Base-by-base conservation (phyloP, 164 flowering plant genomes). In the Tetrastigma voinierianum region DNA sequence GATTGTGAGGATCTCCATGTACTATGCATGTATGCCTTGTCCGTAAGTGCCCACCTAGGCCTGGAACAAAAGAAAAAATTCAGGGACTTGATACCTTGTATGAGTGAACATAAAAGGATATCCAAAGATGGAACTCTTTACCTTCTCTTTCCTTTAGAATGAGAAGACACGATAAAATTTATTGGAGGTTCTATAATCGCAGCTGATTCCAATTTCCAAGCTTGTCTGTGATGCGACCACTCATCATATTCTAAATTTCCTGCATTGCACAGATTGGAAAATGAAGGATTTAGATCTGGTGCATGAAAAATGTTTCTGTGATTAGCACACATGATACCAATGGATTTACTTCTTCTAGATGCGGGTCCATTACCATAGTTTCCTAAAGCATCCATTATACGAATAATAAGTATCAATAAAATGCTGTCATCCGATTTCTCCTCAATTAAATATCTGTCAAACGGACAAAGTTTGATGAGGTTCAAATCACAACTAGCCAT, bases 1-100 rank as follows among this genome's bases (percentile, higher is more conserved):
- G 99, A 79, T 49, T 95, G 99, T 62, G 99, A 95, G 68, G 97
- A 83, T 79, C 99, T 84, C 99, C 99, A 95, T 8, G 94, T 92
- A 69, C 78, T 87, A 70, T 90, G 99, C 99, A 95, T 89, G 77
- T 84, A 85, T 20, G 93, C 87, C 85, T 92, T 95, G 83, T 95
- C 99, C 70, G 87, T 78, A 71, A 86, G 88, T 52, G 96, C 89
- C 99, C 99, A 95, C 78, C 91, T 77, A 15, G 99, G 97, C 81
- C 99, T 95, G 90, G 19, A 79, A 74, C 32, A 57, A 43, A 72
- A 67, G 14, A 49, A 24, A 62, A 10, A 21, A 21, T 40, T 64
- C 57, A 59, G 65, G 63, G 51, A 49, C 45, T 13, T 43, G n/a
- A 21, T 47, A 16, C 48, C 62, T 2, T 43, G 14, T 56, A 47